phyloP scores from a whole-genome alignment of 306 rosid genomes.

The Cicer arietinum region DNA sequence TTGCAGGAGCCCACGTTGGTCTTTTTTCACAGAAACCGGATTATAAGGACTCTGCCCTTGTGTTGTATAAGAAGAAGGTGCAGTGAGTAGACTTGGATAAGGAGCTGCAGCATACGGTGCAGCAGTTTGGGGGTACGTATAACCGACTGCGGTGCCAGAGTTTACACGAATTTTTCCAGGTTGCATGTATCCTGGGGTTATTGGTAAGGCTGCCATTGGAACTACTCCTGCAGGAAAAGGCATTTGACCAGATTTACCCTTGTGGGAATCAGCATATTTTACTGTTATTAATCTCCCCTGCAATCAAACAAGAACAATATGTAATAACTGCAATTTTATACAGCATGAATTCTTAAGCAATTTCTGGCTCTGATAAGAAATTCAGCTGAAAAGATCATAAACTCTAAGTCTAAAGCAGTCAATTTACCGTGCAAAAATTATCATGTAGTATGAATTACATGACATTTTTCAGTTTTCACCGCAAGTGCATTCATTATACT shows the following conservation, averaged over 20 bases:
- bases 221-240: conserved; percentile 52
- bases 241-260: conserved; percentile 58
- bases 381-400: conserved; percentile 25
- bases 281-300: conserved; percentile 77
- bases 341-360: conserved; percentile 4
- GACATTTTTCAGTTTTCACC: conserved; percentile 12
- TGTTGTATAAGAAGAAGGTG: conserved; percentile 54
- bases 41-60: conserved; percentile 66
- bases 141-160: conserved; percentile 51
- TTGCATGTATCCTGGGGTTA: conserved; percentile 64
- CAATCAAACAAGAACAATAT: conserved; percentile 39
- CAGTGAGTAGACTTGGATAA: conserved; percentile 56
- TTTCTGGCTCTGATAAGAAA: conserved; percentile 5
- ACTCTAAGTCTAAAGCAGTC: neutral
- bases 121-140: conserved; percentile 62
- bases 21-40: conserved; percentile 54
- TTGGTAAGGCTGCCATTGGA: conserved; percentile 63
- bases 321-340: conserved; percentile 17
- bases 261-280: conserved; percentile 80
- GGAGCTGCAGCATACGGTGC: conserved; percentile 38
- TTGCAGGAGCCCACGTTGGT: conserved; percentile 52
- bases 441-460: neutral
- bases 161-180: conserved; percentile 57
- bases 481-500: neutral
- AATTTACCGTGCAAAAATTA: conserved; percentile 3